Base-by-base conservation (phyloP, 805 yeast genomes). In the Wickerhamomyces hampshirensis region DNA sequence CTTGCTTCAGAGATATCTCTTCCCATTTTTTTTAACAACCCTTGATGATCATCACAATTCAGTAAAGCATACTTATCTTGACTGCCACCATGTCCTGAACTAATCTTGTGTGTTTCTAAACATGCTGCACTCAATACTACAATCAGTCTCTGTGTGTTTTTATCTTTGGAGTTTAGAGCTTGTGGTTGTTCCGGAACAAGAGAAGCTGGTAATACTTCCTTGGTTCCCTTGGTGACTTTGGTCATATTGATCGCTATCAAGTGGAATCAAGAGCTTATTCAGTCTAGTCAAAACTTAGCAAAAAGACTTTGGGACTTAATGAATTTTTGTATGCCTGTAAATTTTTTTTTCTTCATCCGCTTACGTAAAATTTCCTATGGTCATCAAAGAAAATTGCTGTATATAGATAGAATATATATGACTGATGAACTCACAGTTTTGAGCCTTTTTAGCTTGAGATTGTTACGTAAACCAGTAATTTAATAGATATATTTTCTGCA, bases 11-110 rank as follows among this genome's bases (percentile, higher is more conserved):
- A 86, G 46, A 93, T 91, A 57, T 93, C 98, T 58, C 98, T 77
- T 35, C 95, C 95, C 95, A 91, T 87, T 59, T 88, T 91, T 60
- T 91, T 83, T 53, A 93, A 68, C 35, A 91, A 69, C 12, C 97
- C 97, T 66, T 93, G 98, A 60, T 93, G 98, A 59, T 93, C 98
- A 61, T 93, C 98, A 69, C 98, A 93, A 67, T 93, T 93, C 55
- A 93, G 71, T 42, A 93, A 66, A 0, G 95, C 97, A 56, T 82
- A 93, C 60, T 93, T 87, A 57, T 93, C 98, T 34, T 91, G 94
- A 34, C 82, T 78, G 8, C 80, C 75, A 12, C 87, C 85, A 28
- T 52, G 56, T 15, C 80, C 77, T 3, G 86, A 73, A 31, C 86
- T 80, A 59, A 91, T 79, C 60, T 86, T 89, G 60, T 89, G 94